Base-by-base conservation (phyloP, 805 yeast genomes). In the Candida chauliodis region DNA sequence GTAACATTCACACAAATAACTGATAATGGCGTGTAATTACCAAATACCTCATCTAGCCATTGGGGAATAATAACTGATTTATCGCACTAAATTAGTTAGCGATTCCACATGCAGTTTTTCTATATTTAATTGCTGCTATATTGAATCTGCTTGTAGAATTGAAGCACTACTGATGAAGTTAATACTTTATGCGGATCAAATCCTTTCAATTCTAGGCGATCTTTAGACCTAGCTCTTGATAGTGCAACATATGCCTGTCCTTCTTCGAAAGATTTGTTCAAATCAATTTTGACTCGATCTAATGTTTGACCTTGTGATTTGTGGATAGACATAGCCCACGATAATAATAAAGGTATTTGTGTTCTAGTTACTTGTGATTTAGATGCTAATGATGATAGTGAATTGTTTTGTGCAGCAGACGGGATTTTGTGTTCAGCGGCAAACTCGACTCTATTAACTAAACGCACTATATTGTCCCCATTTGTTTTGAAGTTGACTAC, bases 171-270 rank as follows among this genome's bases (percentile, higher is more conserved):
- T 5, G 52, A 49, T 8, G 69, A 56, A 1, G 61, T 69, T 18
- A 51, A 49, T 16, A 85, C 79, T 43, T 73, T 76, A 8, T 61
- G 56, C 6, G 78, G 77, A 41, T 76, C 70, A 51, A 84, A 85
- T 46, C 84, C 84, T 22, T 70, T 56, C 22, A 85, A 76, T 53
- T 85, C 88, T 15, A 85, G 59, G 15, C 72, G 67, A 1, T 80
- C 83, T 45, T 79, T 76, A 22, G 79, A 75, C 0, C 78, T 81
- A 6, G 93, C 93, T 67, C 95, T 72, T 31, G 89, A 81, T 36
- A 85, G 60, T 0, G 95, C 93, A 24, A 85, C 93, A 51, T 85
- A 85, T 3, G 83, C 88, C 50, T 85, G 95, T 15, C 95, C 95
- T 38, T 78, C 82, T 55, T 85, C 95, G 49, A 85, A 85, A 18